Conservation (phyloP, 2,329 filamentous ascomycete species). For the Ophiostoma ulmi region DNA sequence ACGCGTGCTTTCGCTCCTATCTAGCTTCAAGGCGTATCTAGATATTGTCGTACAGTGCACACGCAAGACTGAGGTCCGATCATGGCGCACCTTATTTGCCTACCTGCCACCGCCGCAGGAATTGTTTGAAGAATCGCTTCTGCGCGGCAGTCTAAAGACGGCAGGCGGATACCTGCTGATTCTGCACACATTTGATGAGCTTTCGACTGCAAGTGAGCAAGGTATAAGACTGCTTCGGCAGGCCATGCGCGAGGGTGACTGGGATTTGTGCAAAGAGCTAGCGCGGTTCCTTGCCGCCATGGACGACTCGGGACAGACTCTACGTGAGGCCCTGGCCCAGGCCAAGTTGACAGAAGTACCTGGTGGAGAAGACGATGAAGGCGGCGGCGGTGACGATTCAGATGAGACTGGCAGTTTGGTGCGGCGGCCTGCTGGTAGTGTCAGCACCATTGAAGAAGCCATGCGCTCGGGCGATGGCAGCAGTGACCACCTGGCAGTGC, state of each 20-base stretch:
- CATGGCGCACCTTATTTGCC: conserved; percentile 88
- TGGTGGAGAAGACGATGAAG: neutral
- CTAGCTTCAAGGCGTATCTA: conserved; percentile 77
- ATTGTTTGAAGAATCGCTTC: conserved; percentile 87
- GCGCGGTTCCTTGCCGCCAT: conserved; percentile 92
- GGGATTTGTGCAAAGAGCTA: conserved; percentile 92
- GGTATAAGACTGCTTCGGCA: conserved; percentile 74
- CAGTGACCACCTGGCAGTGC: conserved; percentile 34
- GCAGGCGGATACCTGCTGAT: conserved; percentile 95
- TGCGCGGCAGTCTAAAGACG: conserved; percentile 82
- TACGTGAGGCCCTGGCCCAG: conserved; percentile 65
- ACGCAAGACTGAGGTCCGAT: conserved; percentile 90
- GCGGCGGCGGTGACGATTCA: neutral
- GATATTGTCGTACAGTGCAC: conserved; percentile 97
- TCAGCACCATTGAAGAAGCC: conserved; percentile 4
- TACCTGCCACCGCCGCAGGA: conserved; percentile 86
- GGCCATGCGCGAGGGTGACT: conserved; percentile 80
- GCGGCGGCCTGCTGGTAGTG: conserved; percentile 5
- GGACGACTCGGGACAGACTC: conserved; percentile 76
- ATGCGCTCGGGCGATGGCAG: conserved; percentile 11
- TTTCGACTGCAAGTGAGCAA: conserved; percentile 65
- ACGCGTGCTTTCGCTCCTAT: conserved; percentile 58
- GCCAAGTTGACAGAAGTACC: conserved; percentile 34
- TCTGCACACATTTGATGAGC: conserved; percentile 73
- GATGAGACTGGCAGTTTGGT: neutral